phyloP scores from a whole-genome alignment of 2,329 filamentous ascomycete genomes.

The Fusarium sacchari region DNA sequence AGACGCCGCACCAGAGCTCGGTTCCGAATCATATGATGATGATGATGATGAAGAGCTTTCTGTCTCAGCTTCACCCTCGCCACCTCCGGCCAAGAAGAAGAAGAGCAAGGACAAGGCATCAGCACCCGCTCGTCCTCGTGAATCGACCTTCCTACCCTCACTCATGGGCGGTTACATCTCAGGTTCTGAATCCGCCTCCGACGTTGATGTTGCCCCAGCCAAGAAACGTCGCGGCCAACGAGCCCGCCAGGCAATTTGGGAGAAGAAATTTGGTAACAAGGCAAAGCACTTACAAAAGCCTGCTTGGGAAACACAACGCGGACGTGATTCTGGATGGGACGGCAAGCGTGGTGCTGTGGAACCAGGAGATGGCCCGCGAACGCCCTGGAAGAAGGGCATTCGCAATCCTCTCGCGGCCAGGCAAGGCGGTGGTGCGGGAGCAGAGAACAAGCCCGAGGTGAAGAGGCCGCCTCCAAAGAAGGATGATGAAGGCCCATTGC shows the following conservation, averaged over 20 bases:
- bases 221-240: conserved; percentile 83
- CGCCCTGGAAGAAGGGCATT: conserved; percentile 65
- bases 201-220: conserved; percentile 68
- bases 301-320: conserved; percentile 44
- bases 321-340: conserved; percentile 67
- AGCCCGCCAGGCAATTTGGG: conserved; percentile 80
- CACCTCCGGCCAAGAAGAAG: conserved; percentile 49
- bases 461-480: conserved; percentile 47
- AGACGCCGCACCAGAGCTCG: conserved; percentile 45
- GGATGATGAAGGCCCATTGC: conserved; percentile 64
- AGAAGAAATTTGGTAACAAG: conserved; percentile 79
- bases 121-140: conserved; percentile 31
- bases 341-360: conserved; percentile 64
- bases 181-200: conserved; percentile 75
- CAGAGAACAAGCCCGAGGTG: conserved; percentile 14
- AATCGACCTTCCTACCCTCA: conserved; percentile 75
- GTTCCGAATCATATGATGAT: conserved; percentile 40
- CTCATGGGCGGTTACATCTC: conserved; percentile 85
- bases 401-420: conserved; percentile 48
- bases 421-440: conserved; percentile 11
- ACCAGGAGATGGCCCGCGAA: conserved; percentile 50
- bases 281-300: conserved; percentile 71
- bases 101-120: conserved; percentile 42
- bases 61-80: conserved; percentile 48
- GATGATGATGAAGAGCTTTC: conserved; percentile 25